A percentile compares a stretch with the other conserved stretches of the same genome.
Evolutionary conservation across 345 rosid species (phyloP).

Genomic region (Salix udensis): DNA sequence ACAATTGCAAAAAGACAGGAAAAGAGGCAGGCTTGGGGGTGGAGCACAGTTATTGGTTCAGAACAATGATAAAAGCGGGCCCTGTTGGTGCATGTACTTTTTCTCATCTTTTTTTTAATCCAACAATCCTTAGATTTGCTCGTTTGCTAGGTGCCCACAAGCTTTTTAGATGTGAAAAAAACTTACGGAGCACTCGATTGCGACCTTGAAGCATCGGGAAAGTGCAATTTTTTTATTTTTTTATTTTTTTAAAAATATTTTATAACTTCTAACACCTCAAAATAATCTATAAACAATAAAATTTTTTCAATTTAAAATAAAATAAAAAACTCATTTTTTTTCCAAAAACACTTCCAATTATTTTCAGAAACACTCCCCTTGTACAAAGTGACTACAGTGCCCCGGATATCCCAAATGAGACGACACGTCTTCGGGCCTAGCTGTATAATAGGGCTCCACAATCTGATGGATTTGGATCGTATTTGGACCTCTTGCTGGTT

Average conservation of each 20-base stretch:
- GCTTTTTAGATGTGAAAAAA: background rate
- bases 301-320: too few relatives aligned
- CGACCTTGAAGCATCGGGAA: conserved; percentile 4
- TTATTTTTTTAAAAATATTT: too few relatives aligned
- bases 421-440: too few relatives aligned
- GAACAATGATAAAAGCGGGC: conserved; percentile 10
- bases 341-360: too few relatives aligned
- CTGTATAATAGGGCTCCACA: too few relatives aligned
- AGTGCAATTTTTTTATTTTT: background rate
- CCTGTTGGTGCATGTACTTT: background rate
- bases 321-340: too few relatives aligned
- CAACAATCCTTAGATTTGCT: background rate
- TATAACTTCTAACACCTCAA: too few relatives aligned
- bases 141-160: background rate
- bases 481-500: too few relatives aligned
- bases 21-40: conserved; percentile 1
- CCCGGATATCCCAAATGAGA: too few relatives aligned
- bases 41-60: background rate
- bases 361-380: too few relatives aligned
- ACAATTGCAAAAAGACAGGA: conserved; percentile 1
- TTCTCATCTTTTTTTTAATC: background rate
- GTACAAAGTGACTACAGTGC: background rate
- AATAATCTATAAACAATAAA: too few relatives aligned
- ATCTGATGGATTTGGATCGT: too few relatives aligned
- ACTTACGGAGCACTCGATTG: background rate